phyloP scores from a whole-genome alignment of 176 grass and related monocot species.

The Bromus sterilis region DNA sequence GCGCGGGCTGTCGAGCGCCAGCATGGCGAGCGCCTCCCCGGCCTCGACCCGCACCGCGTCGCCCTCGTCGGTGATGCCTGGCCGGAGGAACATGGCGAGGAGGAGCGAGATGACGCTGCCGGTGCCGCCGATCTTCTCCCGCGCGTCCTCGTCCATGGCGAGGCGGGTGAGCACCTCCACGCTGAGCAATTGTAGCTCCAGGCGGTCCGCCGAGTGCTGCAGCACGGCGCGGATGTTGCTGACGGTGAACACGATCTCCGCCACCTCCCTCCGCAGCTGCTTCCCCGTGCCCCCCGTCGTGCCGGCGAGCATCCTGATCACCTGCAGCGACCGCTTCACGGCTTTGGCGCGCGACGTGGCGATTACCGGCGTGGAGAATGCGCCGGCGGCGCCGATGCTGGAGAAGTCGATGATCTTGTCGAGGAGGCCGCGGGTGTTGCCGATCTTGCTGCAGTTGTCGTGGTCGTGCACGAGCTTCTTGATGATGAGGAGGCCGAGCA shows the following conservation, averaged over 20 bases:
- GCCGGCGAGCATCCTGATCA: constrained; percentile 66
- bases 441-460: constrained; percentile 66
- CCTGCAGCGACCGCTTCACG: constrained; percentile 58
- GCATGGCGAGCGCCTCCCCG: constrained; percentile 74
- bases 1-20: constrained; percentile 49
- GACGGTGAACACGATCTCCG: constrained; percentile 59
- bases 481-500: constrained; percentile 64
- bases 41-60: constrained; percentile 39
- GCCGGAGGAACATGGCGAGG: constrained; percentile 49
- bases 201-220: constrained; percentile 5
- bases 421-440: constrained; percentile 55
- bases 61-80: background rate
- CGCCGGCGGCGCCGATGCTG: background rate
- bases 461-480: constrained; percentile 77
- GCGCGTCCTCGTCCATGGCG: constrained; percentile 61
- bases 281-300: constrained; percentile 45
- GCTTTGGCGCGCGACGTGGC: constrained; percentile 28
- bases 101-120: constrained; percentile 56
- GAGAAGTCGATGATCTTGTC: constrained; percentile 75
- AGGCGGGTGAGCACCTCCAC: constrained; percentile 60
- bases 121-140: constrained; percentile 55
- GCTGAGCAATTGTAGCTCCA: constrained; percentile 35
- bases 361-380: background rate
- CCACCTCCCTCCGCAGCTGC: constrained; percentile 46
- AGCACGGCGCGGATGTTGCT: constrained; percentile 82